Evolutionary conservation across 2,329 filamentous ascomycete genomes (phyloP).

Genomic region (Colletotrichum falcatum): DNA sequence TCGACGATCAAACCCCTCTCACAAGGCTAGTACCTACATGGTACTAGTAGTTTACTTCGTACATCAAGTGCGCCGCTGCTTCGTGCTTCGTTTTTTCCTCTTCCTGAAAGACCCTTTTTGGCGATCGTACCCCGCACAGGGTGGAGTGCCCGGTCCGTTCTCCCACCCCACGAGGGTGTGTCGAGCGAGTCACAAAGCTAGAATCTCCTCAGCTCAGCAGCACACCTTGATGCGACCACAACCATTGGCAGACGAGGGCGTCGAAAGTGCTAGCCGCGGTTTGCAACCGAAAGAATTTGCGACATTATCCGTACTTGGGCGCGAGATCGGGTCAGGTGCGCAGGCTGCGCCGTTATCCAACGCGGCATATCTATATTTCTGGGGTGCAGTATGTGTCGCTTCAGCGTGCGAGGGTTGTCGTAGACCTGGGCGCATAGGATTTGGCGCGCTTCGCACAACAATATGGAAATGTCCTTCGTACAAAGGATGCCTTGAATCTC

Average conservation of each 20-base stretch:
- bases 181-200: neutral
- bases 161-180: constrained; percentile 2
- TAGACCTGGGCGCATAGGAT: neutral
- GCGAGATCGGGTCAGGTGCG: neutral
- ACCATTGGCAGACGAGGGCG: neutral
- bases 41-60: no score
- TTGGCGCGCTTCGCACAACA: neutral
- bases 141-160: neutral
- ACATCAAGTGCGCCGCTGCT: neutral
- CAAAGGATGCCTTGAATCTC: neutral
- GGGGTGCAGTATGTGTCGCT: neutral
- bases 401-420: neutral
- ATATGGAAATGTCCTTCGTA: neutral
- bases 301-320: neutral
- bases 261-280: neutral
- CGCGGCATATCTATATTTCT: no score
- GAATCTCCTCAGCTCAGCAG: neutral
- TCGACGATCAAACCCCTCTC: constrained; percentile 1
- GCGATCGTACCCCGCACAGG: constrained; percentile 12
- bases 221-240: neutral
- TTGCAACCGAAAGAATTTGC: neutral
- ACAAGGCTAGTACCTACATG: no score
- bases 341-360: neutral
- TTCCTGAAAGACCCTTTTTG: constrained; percentile 8
- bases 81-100: constrained; percentile 8